These are phyloP conservation scores for Myriosclerotinia duriaeana DNA, from an alignment of 2,329 filamentous ascomycete species.

Conservation along the genomic window DNA sequence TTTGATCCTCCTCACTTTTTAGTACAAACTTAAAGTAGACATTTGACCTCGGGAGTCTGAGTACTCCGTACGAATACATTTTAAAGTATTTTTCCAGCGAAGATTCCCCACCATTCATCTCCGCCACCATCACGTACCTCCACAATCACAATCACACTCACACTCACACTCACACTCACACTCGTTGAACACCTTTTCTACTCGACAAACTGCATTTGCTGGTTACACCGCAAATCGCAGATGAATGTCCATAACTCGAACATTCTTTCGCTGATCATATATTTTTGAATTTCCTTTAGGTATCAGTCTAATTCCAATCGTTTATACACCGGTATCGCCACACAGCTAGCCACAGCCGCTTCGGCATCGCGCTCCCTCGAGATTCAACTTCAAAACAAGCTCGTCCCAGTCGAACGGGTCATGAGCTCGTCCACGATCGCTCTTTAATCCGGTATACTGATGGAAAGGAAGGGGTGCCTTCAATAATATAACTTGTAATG, in stretches of 20 bases:
- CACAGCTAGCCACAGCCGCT: conserved; percentile 14
- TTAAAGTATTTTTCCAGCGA: conserved; percentile 11
- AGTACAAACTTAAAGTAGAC: not conserved
- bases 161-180: conserved; percentile 8
- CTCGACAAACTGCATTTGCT: conserved; percentile 10
- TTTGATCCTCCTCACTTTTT: conserved; percentile 2
- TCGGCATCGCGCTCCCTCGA: conserved; percentile 3
- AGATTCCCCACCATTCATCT: conserved; percentile 23
- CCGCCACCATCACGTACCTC: conserved; percentile 21
- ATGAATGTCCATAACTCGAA: conserved; percentile 8
- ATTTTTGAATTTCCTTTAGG: conserved; percentile 15
- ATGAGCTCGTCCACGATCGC: conserved; percentile 31
- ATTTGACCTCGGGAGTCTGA: not conserved
- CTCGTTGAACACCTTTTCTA: conserved; percentile 16
- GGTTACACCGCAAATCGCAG: conserved; percentile 21
- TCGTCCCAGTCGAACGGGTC: conserved; percentile 21
- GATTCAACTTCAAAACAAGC: not conserved
- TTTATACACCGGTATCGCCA: conserved; percentile 20
- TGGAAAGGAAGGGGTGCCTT: conserved; percentile 35
- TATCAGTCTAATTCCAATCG: conserved; percentile 16
- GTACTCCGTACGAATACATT: conserved; percentile 8
- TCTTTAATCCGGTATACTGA: conserved; percentile 34
- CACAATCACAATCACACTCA: not conserved
- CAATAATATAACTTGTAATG: conserved; percentile 37
- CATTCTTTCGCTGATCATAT: conserved; percentile 19